Percentiles rank a stretch among this genome's conserved stretches.
Evolutionary conservation across 139 green algal genomes (phyloP).

Genomic region (Raphidocelis subcapitata): DNA sequence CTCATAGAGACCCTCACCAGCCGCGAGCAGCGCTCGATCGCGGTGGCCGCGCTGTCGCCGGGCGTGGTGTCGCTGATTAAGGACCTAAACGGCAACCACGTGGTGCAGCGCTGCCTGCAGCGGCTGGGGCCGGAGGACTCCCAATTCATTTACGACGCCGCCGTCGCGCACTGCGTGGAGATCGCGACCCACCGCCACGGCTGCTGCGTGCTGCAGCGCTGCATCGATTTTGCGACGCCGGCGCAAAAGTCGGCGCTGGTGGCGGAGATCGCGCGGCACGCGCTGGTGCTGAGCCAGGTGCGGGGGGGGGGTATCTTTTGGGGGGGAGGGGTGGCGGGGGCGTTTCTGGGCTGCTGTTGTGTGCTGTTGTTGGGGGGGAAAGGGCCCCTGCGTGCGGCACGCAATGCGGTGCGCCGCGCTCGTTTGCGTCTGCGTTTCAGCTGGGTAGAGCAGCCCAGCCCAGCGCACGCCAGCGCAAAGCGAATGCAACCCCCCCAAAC

Average conservation of each 20-base stretch:
- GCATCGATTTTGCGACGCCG: slow-evolving; percentile 93
- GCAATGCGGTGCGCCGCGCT: too few relatives aligned
- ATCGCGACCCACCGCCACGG: slow-evolving; percentile 97
- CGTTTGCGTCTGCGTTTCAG: too few relatives aligned
- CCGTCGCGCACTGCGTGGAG: slow-evolving; percentile 79
- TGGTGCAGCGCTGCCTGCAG: slow-evolving; percentile 97
- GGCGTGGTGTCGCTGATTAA: slow-evolving; percentile 96
- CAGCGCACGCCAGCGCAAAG: too few relatives aligned
- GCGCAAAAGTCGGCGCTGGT: slow-evolving; percentile 80
- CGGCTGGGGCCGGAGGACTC: slow-evolving; percentile 51
- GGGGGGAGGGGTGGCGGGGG: too few relatives aligned
- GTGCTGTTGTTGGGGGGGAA: neutral
- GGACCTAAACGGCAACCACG: slow-evolving; percentile 99
- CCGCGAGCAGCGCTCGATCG: slow-evolving; percentile 72
- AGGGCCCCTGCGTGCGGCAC: too few relatives aligned
- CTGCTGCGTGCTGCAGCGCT: slow-evolving; percentile 99
- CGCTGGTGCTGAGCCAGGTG: slow-evolving; percentile 86
- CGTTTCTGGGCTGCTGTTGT: neutral
- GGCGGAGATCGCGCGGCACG: slow-evolving; percentile 76
- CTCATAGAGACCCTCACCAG: slow-evolving; percentile 88
- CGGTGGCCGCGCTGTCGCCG: slow-evolving; percentile 75
- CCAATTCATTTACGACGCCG: slow-evolving; percentile 97
- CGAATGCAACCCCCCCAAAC: neutral
- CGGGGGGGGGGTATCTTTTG: neutral
- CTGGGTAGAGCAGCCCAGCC: too few relatives aligned